These are phyloP conservation scores for Elsinoe fawcettii DNA, from an alignment of 2,329 filamentous ascomycete species.

Conservation along the genomic window DNA sequence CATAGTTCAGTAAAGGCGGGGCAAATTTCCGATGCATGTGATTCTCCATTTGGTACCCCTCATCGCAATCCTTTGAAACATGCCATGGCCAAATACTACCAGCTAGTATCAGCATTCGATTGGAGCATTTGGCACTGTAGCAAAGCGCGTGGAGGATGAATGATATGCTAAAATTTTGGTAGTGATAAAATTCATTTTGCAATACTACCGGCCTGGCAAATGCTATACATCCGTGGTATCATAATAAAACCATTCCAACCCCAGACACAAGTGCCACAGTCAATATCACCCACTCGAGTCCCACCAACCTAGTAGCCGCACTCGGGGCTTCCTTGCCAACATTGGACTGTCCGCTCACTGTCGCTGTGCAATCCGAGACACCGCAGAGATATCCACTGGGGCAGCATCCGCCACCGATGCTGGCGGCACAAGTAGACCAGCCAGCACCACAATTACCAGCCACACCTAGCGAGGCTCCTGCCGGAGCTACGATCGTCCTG, in stretches of 20 bases:
- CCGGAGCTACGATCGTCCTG: slow-evolving; percentile 61
- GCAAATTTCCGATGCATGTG: slow-evolving; percentile 9
- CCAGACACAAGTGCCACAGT: slow-evolving; percentile 27
- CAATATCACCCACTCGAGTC: slow-evolving; percentile 27
- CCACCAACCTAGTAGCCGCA: slow-evolving; percentile 27
- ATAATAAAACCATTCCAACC: slow-evolving; percentile 33
- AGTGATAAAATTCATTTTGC: not conserved
- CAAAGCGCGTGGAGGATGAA: no score
- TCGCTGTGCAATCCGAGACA: slow-evolving; percentile 57
- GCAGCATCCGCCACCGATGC: slow-evolving; percentile 73
- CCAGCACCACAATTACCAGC: slow-evolving; percentile 59
- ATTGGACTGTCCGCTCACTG: slow-evolving; percentile 46
- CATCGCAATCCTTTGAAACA: not conserved
- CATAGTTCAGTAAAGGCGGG: not conserved
- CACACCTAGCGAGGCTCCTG: slow-evolving; percentile 37
- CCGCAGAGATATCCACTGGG: slow-evolving; percentile 70
- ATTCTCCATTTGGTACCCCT: not conserved
- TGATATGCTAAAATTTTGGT: no score
- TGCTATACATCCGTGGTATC: slow-evolving; percentile 3
- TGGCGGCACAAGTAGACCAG: slow-evolving; percentile 65
- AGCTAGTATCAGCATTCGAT: no score
- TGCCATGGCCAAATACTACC: not conserved
- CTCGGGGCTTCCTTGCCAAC: slow-evolving; percentile 39
- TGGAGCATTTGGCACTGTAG: no score
- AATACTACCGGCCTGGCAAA: no score